A percentile compares a stretch with the other conserved stretches of the same genome.
phyloP scores from a whole-genome alignment of 2,329 filamentous ascomycete genomes.

The Fusarium caatingaense region DNA sequence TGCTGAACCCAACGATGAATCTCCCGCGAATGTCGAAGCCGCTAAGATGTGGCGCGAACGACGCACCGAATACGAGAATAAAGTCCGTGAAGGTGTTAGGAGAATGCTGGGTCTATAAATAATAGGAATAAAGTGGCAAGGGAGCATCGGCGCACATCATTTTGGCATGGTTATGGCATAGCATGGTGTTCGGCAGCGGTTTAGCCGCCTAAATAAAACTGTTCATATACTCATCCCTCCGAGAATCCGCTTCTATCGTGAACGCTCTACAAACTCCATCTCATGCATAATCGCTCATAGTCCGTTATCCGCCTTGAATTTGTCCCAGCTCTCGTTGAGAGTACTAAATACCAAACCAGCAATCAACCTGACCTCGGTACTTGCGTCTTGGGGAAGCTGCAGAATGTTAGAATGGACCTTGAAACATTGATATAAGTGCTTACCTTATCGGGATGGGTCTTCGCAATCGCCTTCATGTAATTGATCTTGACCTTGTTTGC shows the following conservation, averaged over 20 bases:
- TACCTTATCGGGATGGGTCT: slow-evolving; percentile 99
- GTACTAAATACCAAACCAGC: slow-evolving; percentile 74
- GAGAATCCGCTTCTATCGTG: slow-evolving; percentile 39
- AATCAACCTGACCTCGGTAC: slow-evolving; percentile 73
- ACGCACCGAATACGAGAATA: slow-evolving; percentile 84
- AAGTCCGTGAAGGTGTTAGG: slow-evolving; percentile 85
- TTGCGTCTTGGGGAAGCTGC: slow-evolving; percentile 72
- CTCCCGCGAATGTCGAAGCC: slow-evolving; percentile 94
- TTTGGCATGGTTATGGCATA: slow-evolving; percentile 37
- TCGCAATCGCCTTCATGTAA: slow-evolving; percentile 99
- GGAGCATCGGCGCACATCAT: slow-evolving; percentile 42
- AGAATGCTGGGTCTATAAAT: slow-evolving; percentile 77
- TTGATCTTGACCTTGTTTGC: slow-evolving; percentile 95
- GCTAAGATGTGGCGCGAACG: slow-evolving; percentile 96
- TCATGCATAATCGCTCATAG: slow-evolving; percentile 56
- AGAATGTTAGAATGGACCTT: slow-evolving; percentile 17
- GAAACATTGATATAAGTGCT: slow-evolving; percentile 43
- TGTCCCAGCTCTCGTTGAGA: slow-evolving; percentile 79
- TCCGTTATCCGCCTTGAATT: slow-evolving; percentile 76
- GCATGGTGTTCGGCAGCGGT: slow-evolving; percentile 45
- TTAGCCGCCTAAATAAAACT: slow-evolving; percentile 37
- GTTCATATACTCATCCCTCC: slow-evolving; percentile 40
- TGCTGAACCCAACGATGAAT: slow-evolving; percentile 95
- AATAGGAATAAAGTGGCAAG: slow-evolving; percentile 7
- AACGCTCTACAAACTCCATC: slow-evolving; percentile 45